Percentiles rank a stretch among this genome's conserved stretches.
These are phyloP conservation scores for Trametes cinnabarina DNA, from an alignment of 768 basidiomycete genomes.

Conservation along the genomic window DNA sequence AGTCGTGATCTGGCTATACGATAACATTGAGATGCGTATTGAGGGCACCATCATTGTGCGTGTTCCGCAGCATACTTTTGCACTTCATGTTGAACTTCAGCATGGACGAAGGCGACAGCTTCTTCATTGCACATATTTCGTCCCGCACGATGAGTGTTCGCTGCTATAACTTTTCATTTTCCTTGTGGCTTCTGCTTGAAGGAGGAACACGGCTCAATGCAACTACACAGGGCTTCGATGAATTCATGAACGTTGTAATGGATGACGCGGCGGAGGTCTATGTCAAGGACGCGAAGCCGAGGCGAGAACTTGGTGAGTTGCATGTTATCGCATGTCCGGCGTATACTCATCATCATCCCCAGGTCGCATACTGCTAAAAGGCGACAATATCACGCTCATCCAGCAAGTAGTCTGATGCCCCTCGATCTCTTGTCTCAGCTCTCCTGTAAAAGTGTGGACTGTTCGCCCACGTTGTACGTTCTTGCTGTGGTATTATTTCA, in stretches of 20 bases:
- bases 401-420: conserved; percentile 54
- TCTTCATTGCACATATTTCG: conserved; percentile 18
- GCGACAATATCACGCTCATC: conserved; percentile 98
- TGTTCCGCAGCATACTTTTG: conserved; percentile 30
- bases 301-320: conserved; percentile 74
- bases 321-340: background rate
- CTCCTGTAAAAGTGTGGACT: conserved; percentile 22
- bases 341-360: conserved; percentile 7
- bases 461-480: conserved; percentile 20
- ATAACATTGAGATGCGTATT: conserved; percentile 95
- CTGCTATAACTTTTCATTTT: conserved; percentile 9
- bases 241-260: conserved; percentile 98
- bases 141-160: conserved; percentile 13
- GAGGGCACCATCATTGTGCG: conserved; percentile 94
- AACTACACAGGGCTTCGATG: conserved; percentile 86
- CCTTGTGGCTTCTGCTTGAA: background rate
- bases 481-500: conserved; percentile 23
- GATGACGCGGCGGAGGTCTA: conserved; percentile 93
- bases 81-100: conserved; percentile 41
- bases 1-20: conserved; percentile 93
- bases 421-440: background rate
- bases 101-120: conserved; percentile 36
- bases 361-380: conserved; percentile 96
- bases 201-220: conserved; percentile 25
- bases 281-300: conserved; percentile 84